Conservation (phyloP, 2,329 filamentous ascomycete species). For the Neospermospora avenae region DNA sequence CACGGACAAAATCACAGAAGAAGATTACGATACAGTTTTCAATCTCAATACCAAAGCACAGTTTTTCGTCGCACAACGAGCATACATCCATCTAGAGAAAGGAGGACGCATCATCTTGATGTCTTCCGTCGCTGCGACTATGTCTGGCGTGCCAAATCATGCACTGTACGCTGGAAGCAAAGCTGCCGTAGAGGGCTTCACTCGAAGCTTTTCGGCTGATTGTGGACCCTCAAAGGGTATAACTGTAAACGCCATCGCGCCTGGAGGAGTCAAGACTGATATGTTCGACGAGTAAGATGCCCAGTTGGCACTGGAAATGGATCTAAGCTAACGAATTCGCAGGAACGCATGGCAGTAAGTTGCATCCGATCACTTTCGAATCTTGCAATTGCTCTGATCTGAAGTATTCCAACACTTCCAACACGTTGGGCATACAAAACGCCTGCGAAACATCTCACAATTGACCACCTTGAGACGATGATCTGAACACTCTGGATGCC, state of each 20-base stretch:
- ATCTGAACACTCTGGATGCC: background rate
- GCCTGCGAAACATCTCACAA: background rate
- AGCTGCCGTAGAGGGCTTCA: conserved; percentile 72
- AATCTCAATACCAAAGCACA: conserved; percentile 63
- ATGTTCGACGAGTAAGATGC: conserved; percentile 64
- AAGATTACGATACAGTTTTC: conserved; percentile 46
- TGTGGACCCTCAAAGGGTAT: conserved; percentile 55
- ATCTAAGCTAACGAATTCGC: background rate
- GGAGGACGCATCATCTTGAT: conserved; percentile 68
- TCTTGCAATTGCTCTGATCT: background rate
- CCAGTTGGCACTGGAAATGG: background rate
- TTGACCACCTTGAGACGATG: background rate
- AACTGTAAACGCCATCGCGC: conserved; percentile 64
- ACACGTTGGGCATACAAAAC: too few species aligned
- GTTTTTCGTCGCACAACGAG: conserved; percentile 76
- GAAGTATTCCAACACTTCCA: too few species aligned
- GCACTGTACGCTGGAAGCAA: conserved; percentile 72
- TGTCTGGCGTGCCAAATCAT: conserved; percentile 63
- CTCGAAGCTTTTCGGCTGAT: conserved; percentile 62
- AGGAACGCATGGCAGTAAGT: conserved; percentile 43
- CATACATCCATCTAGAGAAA: conserved; percentile 65
- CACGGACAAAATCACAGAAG: conserved; percentile 30
- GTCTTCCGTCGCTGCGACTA: conserved; percentile 60
- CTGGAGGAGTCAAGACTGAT: conserved; percentile 61
- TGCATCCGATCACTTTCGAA: background rate